Base-by-base conservation (phyloP, 1,284 basidiomycete genomes). In the Flammula alnicola region DNA sequence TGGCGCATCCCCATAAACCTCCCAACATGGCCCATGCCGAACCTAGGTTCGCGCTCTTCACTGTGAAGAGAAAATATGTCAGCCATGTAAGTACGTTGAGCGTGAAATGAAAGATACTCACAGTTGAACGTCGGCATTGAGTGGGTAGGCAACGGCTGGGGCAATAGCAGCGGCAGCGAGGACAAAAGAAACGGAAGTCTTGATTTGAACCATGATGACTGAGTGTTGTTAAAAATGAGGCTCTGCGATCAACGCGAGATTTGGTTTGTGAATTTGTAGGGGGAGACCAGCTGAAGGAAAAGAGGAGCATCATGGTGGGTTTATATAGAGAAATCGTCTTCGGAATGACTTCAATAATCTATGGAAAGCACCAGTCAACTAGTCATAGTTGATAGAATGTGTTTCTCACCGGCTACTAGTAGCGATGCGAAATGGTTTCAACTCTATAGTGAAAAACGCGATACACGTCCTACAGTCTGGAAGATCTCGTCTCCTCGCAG, bases 121-220 rank as follows among this genome's bases (percentile, higher is more conserved):
- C 55, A 52, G 29, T 14, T 42, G 43, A 32, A 52, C 37, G 9
- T 51, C 49, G 19, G 27, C 38, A 14, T 39, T 22, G 22, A 38
- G 30, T 14, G 29, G 39, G 27, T 45, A 25, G 14, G 53, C 52
- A 45, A 58, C n/a, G 10, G 42, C 50, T 8, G 56, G 49, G 30
- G 56, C 44, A 17, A 55, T 29, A 16, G 43, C 48, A 38, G 56
- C 37, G 32, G 52, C 56, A 25, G 42, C 44, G 29, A 55, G 41
- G 27, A 58, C 14, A 20, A 52, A 29, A 20, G 46, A 29, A 53
- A 48, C 51, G 39, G 53, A 39, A 35, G 32, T 22, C 19, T 52
- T 58, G 20, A 58, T 51, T 58, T 58, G 56, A 51, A 58, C 56
- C 56, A 58, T 58, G 37, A 47, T 52, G 44, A 42, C 35, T 46